phyloP scores from a whole-genome alignment of 441 rosid species.

The Geranium incanum region DNA sequence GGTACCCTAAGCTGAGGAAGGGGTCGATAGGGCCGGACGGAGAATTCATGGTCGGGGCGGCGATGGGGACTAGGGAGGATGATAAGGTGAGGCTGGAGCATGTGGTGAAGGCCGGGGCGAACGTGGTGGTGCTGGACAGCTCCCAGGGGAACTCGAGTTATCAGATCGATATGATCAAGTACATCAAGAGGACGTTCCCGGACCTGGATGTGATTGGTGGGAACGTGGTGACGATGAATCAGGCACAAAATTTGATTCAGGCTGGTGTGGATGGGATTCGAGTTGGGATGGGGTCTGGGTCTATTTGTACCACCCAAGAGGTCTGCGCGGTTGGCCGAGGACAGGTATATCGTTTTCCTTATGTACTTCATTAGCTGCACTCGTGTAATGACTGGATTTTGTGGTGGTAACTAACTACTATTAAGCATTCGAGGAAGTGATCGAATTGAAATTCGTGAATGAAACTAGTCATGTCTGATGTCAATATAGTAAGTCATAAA shows the following conservation, averaged over 20 bases:
- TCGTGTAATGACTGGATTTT: background rate
- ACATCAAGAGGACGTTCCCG: conserved; percentile 52
- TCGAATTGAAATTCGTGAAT: background rate
- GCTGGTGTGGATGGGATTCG: conserved; percentile 80
- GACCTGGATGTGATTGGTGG: conserved; percentile 81
- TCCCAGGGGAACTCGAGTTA: conserved; percentile 85
- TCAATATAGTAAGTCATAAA: background rate
- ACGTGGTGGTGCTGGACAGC: conserved; percentile 77
- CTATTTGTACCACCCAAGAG: conserved; percentile 92
- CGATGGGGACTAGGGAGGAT: conserved; percentile 67
- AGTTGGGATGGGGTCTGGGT: conserved; percentile 94
- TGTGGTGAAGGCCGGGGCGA: conserved; percentile 73
- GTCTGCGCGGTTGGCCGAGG: conserved; percentile 95
- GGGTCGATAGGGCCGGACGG: conserved; percentile 62
- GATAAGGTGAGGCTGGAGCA: conserved; percentile 79
- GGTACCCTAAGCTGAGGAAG: conserved; percentile 55
- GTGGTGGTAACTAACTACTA: background rate
- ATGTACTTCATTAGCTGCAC: background rate
- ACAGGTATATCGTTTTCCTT: conserved; percentile 45
- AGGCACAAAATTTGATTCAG: conserved; percentile 75
- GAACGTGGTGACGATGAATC: conserved; percentile 79
- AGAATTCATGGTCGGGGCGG: conserved; percentile 87
- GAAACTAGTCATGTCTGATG: background rate
- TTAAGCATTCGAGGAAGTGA: background rate
- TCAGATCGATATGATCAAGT: conserved; percentile 83